These are phyloP conservation scores for Pseudocercospora fijiensis DNA, from an alignment of 2,329 filamentous ascomycete species.

Conservation along the genomic window DNA sequence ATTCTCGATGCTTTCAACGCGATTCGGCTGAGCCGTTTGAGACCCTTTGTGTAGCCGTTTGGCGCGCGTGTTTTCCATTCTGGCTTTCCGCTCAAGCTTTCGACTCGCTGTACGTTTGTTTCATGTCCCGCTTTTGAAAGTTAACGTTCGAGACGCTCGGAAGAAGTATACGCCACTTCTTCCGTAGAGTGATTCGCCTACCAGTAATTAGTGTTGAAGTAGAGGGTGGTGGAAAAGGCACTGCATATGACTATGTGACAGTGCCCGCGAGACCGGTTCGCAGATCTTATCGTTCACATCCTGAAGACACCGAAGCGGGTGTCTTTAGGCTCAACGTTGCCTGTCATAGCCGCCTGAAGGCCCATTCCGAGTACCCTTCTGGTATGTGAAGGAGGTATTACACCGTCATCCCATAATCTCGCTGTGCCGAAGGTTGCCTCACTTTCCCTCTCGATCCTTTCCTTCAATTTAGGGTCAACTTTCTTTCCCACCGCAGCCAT, in stretches of 20 bases:
- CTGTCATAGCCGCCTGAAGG: slow-evolving; percentile 45
- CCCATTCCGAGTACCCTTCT: slow-evolving; percentile 51
- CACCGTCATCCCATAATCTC: slow-evolving; percentile 72
- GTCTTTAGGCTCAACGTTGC: slow-evolving; percentile 37
- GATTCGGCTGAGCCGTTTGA: background rate
- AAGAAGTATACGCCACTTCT: slow-evolving; percentile 9
- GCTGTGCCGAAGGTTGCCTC: slow-evolving; percentile 86
- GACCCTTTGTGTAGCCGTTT: background rate
- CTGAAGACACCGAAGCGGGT: slow-evolving; percentile 43
- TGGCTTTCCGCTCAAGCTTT: slow-evolving; percentile 2
- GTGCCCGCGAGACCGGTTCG: background rate
- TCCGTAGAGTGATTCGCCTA: background rate
- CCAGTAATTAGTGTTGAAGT: slow-evolving; percentile 5
- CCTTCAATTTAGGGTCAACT: slow-evolving; percentile 75
- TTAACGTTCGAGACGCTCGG: slow-evolving; percentile 6
- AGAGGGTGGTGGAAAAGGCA: background rate
- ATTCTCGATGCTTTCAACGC: background rate
- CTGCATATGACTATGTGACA: slow-evolving; percentile 7
- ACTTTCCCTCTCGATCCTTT: slow-evolving; percentile 84
- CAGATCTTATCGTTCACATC: slow-evolving; percentile 34
- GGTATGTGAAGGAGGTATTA: slow-evolving; percentile 53
- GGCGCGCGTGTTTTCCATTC: background rate
- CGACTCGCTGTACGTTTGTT: slow-evolving; percentile 7
- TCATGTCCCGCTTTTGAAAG: slow-evolving; percentile 2
- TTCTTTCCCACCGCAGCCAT: slow-evolving; percentile 92